Evolutionary conservation across 225 moss, liverwort and hornwort species (phyloP), one percentile per base, ranked within the genome.

Genomic region (Physcomitrellopsis africana): DNA sequence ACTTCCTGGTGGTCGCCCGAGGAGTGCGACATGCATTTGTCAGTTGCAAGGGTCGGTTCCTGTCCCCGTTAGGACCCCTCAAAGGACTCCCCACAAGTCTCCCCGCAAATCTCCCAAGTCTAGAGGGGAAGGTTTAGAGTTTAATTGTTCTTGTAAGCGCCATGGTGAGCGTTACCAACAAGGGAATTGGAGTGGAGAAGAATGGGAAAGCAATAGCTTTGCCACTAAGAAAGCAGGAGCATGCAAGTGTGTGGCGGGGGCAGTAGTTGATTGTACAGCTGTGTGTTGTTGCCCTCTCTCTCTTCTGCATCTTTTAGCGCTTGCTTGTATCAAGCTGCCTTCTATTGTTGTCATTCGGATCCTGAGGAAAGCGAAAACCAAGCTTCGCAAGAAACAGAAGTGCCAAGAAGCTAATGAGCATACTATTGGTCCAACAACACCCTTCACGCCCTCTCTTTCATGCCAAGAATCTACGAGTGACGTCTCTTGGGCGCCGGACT

Each of bases 241-340:
- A 47, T 95, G 92, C 86, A 87, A 85, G 72, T 95, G 94, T 64
- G 79, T 94, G 55, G 97, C 95, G 9, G 97, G 95, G 27, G 77
- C 90, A 19, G 89, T 86, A 22, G 95, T 91, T 20, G 97, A 99
- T 56, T 86, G 93, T 56, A 85, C 95, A 56, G 95, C 93, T 46
- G 92, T 99, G 23, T 99, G 97, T 73, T 97, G 97, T 69, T 99
- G 97, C 80, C 97, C 97, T 9, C 92, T 99, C n/a, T 95, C 97
- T n/a, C 81, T 99, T 17, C 86, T 99, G 1, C 93, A 95, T 32
- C 93, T 99, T 7, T 76, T 99, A 52, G 92, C 90, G 23, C 86
- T 99, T 27, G 92, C 93, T 57, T 93, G 93, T 78, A 77, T 99
- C 65, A 99, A 99, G 76, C 37, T 99, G n/a, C 95, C 97, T 23